These are phyloP conservation scores for Myochromella boudieri DNA, from an alignment of 768 basidiomycete species.

Conservation along the genomic window DNA sequence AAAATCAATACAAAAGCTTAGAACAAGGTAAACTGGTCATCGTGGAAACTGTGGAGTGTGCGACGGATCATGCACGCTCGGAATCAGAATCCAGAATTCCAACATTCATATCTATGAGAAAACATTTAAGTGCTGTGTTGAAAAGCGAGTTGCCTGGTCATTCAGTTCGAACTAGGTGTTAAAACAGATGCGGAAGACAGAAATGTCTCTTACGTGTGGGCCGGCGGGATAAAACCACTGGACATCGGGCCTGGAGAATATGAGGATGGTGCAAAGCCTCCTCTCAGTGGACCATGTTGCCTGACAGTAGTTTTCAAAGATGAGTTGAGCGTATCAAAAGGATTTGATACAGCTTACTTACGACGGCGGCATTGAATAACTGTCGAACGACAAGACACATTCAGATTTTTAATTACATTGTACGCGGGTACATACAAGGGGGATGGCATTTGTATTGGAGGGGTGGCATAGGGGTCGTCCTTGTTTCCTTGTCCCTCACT, in stretches of 20 bases:
- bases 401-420: too few species aligned
- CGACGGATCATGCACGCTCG: too few species aligned
- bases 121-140: neutral
- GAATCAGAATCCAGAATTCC: too few species aligned
- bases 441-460: constrained; percentile 22
- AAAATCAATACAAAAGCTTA: too few species aligned
- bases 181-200: neutral
- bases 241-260: constrained; percentile 7
- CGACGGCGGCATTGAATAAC: too few species aligned
- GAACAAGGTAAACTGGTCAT: too few species aligned
- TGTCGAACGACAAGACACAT: too few species aligned
- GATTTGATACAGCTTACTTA: too few species aligned
- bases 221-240: constrained; percentile 13
- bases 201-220: constrained; percentile 13
- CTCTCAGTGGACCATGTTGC: constrained; percentile 6
- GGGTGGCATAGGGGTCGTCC: constrained; percentile 25
- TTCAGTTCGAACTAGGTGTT: neutral
- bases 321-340: too few species aligned
- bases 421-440: too few species aligned
- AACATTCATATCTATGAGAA: constrained; percentile 18
- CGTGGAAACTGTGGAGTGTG: too few species aligned
- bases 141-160: neutral
- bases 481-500: constrained; percentile 22
- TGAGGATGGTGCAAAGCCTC: constrained; percentile 13
- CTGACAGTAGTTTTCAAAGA: too few species aligned